phyloP scores from a whole-genome alignment of 179 eudicot species.

The Pouteria campechiana region DNA sequence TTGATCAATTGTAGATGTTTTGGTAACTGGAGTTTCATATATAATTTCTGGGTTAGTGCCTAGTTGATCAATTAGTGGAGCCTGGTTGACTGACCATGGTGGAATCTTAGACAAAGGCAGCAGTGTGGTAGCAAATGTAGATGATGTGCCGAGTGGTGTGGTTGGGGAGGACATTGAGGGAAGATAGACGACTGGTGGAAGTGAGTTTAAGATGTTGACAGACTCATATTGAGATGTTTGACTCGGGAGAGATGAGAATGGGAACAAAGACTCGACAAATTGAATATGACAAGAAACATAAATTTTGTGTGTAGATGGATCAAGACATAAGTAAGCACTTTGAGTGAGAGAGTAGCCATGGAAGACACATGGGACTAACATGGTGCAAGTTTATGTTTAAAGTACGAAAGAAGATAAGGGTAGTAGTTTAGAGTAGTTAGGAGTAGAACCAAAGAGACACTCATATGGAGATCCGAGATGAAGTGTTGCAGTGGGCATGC shows the following conservation, averaged over 20 bases:
- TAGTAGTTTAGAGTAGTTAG: background rate
- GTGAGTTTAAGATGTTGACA: background rate
- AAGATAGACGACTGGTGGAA: background rate
- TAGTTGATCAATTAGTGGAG: background rate
- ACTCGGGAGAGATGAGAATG: background rate
- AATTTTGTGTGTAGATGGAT: background rate
- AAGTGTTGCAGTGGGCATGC: background rate
- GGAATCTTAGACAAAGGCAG: background rate
- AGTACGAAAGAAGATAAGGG: background rate
- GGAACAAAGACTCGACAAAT: background rate
- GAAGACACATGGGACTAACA: background rate
- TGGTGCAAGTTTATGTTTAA: background rate
- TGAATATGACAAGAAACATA: background rate
- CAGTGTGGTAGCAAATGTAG: background rate
- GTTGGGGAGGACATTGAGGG: background rate
- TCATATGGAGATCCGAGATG: background rate
- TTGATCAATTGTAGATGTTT: background rate
- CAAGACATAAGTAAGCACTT: background rate
- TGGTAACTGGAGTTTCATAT: no score
- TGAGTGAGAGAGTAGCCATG: background rate
- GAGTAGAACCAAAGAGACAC: background rate
- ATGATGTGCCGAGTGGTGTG: background rate
- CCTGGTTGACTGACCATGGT: background rate
- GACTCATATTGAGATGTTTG: background rate
- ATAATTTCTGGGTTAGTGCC: background rate